Evolutionary conservation across 306 rosid species (phyloP).

Genomic region (Castanea sativa): DNA sequence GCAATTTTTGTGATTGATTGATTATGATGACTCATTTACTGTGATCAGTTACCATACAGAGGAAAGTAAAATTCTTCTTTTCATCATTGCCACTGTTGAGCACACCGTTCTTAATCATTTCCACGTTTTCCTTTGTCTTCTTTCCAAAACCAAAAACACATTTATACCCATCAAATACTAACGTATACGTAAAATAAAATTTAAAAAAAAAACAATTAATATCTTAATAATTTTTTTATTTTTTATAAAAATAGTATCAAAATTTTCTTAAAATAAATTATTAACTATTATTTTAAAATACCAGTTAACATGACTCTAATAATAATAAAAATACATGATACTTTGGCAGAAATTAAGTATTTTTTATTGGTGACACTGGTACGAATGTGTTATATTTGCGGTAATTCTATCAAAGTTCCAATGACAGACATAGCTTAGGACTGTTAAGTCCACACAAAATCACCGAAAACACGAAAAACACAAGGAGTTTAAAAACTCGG

Average conservation of each 20-base stretch:
- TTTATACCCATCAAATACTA: no score
- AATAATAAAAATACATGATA: no score
- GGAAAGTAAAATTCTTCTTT: conserved; percentile 1
- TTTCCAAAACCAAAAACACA: not conserved
- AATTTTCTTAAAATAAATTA: no score
- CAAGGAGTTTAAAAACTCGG: not conserved
- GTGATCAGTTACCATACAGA: not conserved
- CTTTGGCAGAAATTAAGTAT: no score
- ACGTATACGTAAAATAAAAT: no score
- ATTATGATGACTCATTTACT: conserved; percentile 2
- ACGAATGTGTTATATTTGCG: no score
- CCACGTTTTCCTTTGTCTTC: not conserved
- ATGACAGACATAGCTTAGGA: fast-evolving
- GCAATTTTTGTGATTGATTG: conserved; percentile 15
- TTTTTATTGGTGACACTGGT: fast-evolving
- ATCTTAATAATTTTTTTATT: not conserved
- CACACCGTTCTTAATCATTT: not conserved
- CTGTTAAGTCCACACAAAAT: no score
- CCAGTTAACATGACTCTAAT: fast-evolving
- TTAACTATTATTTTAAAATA: fast-evolving
- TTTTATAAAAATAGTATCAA: not conserved
- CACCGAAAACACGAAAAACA: not conserved
- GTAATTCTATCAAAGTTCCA: fast-evolving
- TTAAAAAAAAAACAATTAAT: no score
- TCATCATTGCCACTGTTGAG: not conserved